A percentile compares a stretch with the other conserved stretches of the same genome.
Conservation (phyloP, 345 rosid genomes). For the Acer saccharum region DNA sequence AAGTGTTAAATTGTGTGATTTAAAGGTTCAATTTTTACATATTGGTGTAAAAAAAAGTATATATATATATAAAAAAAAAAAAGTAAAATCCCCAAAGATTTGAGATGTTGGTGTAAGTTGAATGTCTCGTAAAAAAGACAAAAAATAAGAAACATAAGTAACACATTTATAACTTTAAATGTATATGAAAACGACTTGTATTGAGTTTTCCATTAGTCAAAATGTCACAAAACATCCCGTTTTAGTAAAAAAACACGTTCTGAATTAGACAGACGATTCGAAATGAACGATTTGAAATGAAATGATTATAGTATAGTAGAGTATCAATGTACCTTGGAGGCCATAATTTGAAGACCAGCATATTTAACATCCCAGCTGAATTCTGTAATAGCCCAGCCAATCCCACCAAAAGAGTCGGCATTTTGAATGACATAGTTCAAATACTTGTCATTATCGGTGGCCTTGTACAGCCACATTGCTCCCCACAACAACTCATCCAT, state of each 20-base stretch:
- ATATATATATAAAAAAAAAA: slow-evolving; percentile 36
- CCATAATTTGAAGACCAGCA: slow-evolving; percentile 78
- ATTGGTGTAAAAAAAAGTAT: slow-evolving; percentile 23
- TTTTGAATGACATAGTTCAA: slow-evolving; percentile 58
- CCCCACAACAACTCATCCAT: slow-evolving; percentile 97
- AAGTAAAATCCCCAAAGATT: slow-evolving; percentile 35
- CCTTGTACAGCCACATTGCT: slow-evolving; percentile 87
- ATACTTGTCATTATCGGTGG: slow-evolving; percentile 77
- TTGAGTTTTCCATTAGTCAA: no score
- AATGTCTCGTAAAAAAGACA: background rate
- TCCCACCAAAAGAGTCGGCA: slow-evolving; percentile 70
- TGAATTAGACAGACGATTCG: no score
- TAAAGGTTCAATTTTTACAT: background rate
- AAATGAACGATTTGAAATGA: no score
- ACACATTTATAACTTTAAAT: no score
- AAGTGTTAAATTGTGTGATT: slow-evolving; percentile 21
- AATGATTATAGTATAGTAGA: no score
- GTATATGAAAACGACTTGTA: no score
- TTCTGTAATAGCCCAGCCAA: slow-evolving; percentile 88
- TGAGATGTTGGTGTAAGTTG: background rate
- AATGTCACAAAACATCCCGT: no score
- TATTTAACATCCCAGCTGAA: slow-evolving; percentile 99
- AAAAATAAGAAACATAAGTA: no score
- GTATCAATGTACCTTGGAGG: slow-evolving; percentile 62
- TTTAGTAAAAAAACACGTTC: no score